phyloP scores from a whole-genome alignment of 2,329 filamentous ascomycete genomes.

The Diaporthe aspalathi region DNA sequence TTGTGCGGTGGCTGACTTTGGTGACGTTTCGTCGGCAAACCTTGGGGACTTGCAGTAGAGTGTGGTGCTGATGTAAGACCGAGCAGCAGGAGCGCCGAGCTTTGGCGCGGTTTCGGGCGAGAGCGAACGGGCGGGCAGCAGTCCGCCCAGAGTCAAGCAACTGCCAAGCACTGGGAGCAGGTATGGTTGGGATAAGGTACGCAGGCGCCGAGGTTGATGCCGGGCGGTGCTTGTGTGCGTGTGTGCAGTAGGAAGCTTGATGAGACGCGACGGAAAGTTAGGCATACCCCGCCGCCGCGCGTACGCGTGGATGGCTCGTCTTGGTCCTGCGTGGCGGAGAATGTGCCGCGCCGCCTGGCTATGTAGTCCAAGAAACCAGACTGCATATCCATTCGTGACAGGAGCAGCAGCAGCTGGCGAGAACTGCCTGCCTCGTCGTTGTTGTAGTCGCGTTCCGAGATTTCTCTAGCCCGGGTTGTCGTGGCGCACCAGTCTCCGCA shows the following conservation, averaged over 20 bases:
- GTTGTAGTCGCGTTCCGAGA: neutral
- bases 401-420: neutral
- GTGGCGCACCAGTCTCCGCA: neutral
- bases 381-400: neutral
- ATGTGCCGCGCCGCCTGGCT: no score
- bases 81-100: neutral
- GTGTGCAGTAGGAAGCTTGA: no score
- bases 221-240: neutral
- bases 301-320: neutral
- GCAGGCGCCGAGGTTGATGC: neutral
- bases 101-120: constrained; percentile 15
- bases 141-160: neutral
- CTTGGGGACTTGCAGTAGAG: neutral
- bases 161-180: neutral
- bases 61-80: neutral
- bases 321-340: neutral
- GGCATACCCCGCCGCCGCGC: neutral
- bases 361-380: neutral
- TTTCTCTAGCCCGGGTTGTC: neutral
- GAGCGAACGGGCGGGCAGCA: neutral
- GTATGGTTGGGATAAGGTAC: neutral
- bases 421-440: neutral
- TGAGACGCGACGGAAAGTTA: neutral
- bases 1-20: neutral
- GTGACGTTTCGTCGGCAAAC: neutral